A percentile compares a stretch with the other conserved stretches of the same genome.
These are phyloP conservation scores for Emergomyces africanus DNA, from an alignment of 2,329 filamentous ascomycete species.

Conservation along the genomic window DNA sequence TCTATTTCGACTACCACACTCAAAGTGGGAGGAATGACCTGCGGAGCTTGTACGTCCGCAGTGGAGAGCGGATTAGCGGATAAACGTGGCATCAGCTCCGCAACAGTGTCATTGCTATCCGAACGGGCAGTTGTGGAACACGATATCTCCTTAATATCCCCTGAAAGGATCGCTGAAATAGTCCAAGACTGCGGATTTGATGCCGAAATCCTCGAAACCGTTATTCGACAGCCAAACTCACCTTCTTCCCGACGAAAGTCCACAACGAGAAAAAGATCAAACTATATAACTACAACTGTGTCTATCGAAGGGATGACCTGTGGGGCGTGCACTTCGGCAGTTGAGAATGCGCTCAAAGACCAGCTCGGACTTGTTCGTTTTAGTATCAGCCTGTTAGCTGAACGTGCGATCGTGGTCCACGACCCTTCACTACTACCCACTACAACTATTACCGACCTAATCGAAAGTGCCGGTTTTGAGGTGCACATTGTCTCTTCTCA, in stretches of 20 bases:
- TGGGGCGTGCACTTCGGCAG: slow-evolving; percentile 85
- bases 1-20: slow-evolving; percentile 56
- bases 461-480: slow-evolving; percentile 85
- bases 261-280: slow-evolving; percentile 22
- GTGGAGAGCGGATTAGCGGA: slow-evolving; percentile 70
- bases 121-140: slow-evolving; percentile 80
- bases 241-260: slow-evolving; percentile 20
- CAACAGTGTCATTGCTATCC: slow-evolving; percentile 72
- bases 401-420: slow-evolving; percentile 79
- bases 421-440: slow-evolving; percentile 57
- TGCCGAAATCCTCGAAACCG: slow-evolving; percentile 47
- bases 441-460: slow-evolving; percentile 64
- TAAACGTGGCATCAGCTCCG: slow-evolving; percentile 57
- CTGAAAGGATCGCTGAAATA: slow-evolving; percentile 36
- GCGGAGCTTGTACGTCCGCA: slow-evolving; percentile 76
- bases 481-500: slow-evolving; percentile 69
- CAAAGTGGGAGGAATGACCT: slow-evolving; percentile 79
- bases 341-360: slow-evolving; percentile 68
- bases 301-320: slow-evolving; percentile 96
- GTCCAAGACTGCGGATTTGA: slow-evolving; percentile 42
- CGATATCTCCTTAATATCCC: slow-evolving; percentile 44
- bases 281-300: slow-evolving; percentile 60
- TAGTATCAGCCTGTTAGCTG: slow-evolving; percentile 88
- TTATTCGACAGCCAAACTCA: slow-evolving; percentile 39
- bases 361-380: slow-evolving; percentile 72